Percentiles rank a stretch among this genome's conserved stretches.
phyloP scores from a whole-genome alignment of 2,329 filamentous ascomycete genomes.

The Aspergillus latus region DNA sequence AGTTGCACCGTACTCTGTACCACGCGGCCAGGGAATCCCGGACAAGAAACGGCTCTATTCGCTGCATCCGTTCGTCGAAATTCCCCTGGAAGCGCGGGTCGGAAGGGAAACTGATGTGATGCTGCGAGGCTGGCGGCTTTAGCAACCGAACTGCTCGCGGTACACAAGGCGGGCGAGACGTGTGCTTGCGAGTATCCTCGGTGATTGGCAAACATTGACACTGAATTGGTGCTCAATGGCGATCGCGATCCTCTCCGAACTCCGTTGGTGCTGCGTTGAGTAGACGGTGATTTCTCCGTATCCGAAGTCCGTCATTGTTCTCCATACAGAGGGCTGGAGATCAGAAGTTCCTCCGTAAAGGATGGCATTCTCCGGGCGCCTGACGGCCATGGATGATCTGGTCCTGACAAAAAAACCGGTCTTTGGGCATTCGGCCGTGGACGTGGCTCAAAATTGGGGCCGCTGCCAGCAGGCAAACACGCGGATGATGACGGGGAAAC shows the following conservation, averaged over 20 bases:
- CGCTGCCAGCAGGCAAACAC: background rate
- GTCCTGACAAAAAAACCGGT: background rate
- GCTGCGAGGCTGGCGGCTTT: background rate
- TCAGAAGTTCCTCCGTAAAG: background rate
- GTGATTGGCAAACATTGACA: background rate
- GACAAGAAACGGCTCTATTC: background rate
- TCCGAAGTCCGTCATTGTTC: background rate
- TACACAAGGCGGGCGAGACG: background rate
- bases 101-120: background rate
- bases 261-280: background rate
- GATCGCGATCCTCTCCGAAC: background rate
- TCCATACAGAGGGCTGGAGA: background rate
- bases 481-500: background rate
- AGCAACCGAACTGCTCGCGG: background rate
- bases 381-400: background rate
- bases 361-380: background rate
- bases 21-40: background rate
- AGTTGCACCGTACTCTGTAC: background rate
- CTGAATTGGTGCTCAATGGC: background rate
- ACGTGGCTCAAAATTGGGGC: slow-evolving; percentile 4
- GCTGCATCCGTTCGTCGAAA: background rate
- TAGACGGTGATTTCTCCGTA: background rate
- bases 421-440: background rate
- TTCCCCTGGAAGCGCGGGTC: slow-evolving; percentile 2
- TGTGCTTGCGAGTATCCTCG: background rate